Conservation (phyloP, 305 asterid genomes). For the Fraxinus dipetala region DNA sequence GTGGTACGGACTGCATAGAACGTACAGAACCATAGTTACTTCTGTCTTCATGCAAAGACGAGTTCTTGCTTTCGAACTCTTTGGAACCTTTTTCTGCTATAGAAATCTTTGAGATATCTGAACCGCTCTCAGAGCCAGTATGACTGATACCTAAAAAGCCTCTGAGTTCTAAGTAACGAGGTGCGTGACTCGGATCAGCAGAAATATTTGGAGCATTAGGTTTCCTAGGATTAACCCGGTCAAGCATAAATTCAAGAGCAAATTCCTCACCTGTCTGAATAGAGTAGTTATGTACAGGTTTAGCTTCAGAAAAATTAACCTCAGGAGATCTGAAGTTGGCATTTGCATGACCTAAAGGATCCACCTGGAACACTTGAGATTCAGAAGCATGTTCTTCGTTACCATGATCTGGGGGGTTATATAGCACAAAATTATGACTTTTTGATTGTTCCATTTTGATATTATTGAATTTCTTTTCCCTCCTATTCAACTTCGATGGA, state of each 20-base stretch:
- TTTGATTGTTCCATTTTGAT: constrained; percentile 52
- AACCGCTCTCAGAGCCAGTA: constrained; percentile 46
- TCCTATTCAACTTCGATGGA: constrained; percentile 24
- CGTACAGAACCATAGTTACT: constrained; percentile 37
- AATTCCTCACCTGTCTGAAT: constrained; percentile 83
- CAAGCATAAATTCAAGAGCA: constrained; percentile 69
- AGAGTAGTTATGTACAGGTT: constrained; percentile 62
- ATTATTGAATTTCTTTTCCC: constrained; percentile 18
- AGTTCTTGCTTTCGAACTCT: constrained; percentile 35
- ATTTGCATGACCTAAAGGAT: constrained; percentile 42
- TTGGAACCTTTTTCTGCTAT: constrained; percentile 35
- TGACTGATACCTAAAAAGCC: constrained; percentile 50
- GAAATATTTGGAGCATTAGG: constrained; percentile 41
- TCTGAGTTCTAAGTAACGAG: constrained; percentile 54
- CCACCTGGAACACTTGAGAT: constrained; percentile 39
- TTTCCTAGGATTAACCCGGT: constrained; percentile 50
- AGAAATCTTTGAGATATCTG: constrained; percentile 47
- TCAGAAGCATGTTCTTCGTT: constrained; percentile 44
- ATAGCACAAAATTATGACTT: constrained; percentile 32
- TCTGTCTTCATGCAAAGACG: constrained; percentile 36
- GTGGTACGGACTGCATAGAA: constrained; percentile 32
- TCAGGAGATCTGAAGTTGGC: constrained; percentile 36
- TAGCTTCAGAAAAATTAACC: constrained; percentile 42
- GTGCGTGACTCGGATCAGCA: constrained; percentile 47
- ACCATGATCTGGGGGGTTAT: constrained; percentile 37